Base-by-base conservation (phyloP, 2,329 filamentous ascomycete species). In the Scytalidium sp. region DNA sequence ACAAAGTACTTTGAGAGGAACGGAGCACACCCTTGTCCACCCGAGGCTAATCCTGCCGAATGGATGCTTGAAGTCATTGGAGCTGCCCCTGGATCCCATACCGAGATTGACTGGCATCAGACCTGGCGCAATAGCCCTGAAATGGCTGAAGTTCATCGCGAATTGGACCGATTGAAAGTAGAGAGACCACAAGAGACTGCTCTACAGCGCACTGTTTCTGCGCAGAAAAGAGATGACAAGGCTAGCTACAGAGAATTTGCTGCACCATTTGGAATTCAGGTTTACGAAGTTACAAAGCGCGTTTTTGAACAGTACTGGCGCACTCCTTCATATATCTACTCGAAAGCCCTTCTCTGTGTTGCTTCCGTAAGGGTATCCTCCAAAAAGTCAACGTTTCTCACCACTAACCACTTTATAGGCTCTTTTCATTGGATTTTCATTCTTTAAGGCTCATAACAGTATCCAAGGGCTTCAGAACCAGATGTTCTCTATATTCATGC, bases 291-390 rank as follows among this genome's bases (percentile, higher is more conserved):
- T 43, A 80, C 80, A 2, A 60, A 75, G 10, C 83, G 87, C 52
- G 81, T 88, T 15, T 88, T 88, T 67, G 74, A 85, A 59, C 86
- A 90, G 63, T 88, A 88, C 71, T 90, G 87, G 85, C 79, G 87
- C 43, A 87, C 78, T 2, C 87, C 87, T 0, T 74, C 78, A 2
- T 90, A 90, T 68, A 86, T 90, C 60, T 89, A 87, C 69, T 81
- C 84, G 48, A 90, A 90, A 69, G 61, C 75, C 1, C 21, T 50
- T 17, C 51, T 65, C n/a, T 61, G 56, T 21, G 10, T 56, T 71
- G 75, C 22, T 61, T 81, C 58, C 81, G 32, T 36, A 36, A 36
- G 32, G 13, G 13, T 36, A 36, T 10, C 7, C 69, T 85, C 1
- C 80, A 84, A 47, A 76, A 85, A 45, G 70, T 83, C 41, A 81